These are phyloP conservation scores for Serendipita indica DNA, from an alignment of 768 basidiomycete species.

Conservation along the genomic window DNA sequence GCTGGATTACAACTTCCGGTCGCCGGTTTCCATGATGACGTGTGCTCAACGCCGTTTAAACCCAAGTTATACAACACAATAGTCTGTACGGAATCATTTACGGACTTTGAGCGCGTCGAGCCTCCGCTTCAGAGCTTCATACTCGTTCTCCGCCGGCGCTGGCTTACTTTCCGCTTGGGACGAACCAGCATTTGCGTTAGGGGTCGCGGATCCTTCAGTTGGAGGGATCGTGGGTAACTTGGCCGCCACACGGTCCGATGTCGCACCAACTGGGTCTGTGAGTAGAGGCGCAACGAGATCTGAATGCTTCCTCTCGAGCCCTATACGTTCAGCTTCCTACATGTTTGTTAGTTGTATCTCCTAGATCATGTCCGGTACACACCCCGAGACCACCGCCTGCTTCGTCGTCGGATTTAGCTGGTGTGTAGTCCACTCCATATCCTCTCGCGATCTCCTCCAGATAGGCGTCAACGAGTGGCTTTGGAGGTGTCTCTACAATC, in stretches of 20 bases:
- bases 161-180: slow-evolving; percentile 20
- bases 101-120: slow-evolving; percentile 82
- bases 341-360: slow-evolving; percentile 7
- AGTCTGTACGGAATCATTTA: slow-evolving; percentile 26
- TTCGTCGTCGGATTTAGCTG: slow-evolving; percentile 22
- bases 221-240: slow-evolving; percentile 40
- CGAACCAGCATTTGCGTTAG: slow-evolving; percentile 11
- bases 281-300: slow-evolving; percentile 16
- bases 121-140: slow-evolving; percentile 58
- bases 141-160: slow-evolving; percentile 44
- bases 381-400: slow-evolving; percentile 23
- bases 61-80: background rate
- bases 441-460: slow-evolving; percentile 78
- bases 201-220: slow-evolving; percentile 26
- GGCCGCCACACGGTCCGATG: slow-evolving; percentile 17
- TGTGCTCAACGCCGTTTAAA: too few species aligned
- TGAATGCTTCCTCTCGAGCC: slow-evolving; percentile 17
- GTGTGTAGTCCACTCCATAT: slow-evolving; percentile 59
- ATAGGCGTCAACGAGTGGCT: slow-evolving; percentile 73
- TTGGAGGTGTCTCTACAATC: slow-evolving; percentile 47
- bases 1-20: too few species aligned
- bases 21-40: too few species aligned
- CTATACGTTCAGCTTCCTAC: slow-evolving; percentile 16
- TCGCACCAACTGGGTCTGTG: slow-evolving; percentile 9
- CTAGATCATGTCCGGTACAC: slow-evolving; percentile 25